Base-by-base conservation (phyloP, 2,329 filamentous ascomycete genomes). In the Aspergillus hiratsukae region DNA sequence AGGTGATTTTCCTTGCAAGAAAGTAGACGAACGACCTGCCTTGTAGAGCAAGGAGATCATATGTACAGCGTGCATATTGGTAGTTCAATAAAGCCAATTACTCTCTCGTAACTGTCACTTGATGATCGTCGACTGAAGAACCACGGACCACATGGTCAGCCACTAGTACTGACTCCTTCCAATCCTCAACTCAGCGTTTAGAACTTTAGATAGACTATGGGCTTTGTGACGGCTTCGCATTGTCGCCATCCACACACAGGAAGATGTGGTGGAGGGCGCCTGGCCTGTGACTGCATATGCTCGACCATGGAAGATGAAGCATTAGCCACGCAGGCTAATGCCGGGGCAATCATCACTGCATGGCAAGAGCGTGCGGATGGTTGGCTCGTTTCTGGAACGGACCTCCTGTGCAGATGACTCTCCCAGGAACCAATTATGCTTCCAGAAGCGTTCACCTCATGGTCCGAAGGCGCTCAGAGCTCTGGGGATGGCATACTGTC, bases 311-410 rank as follows among this genome's bases (percentile, higher is more conserved):
- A 52, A 49, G 31, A 51, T 57, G 57, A 60, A 63, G 60, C 60
- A 60, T 31, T 35, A 40, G 49, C 46, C 51, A 49, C 58, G 53
- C 54, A 60, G 53, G 46, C 56, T 58, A 56, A 63, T 61, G 61
- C 55, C 52, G 56, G 57, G 61, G 59, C 56, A 64, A 64, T 63
- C 61, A 60, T 57, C 43, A 46, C 43, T 62, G 59, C 61, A 63
- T 63, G 58, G 54, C 46, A 53, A 55, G 54, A 48, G 55, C 53
- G 41, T 41, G 53, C 40, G 37, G 48, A 54, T 58, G 55, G 55
- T 60, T 62, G 60, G 59, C 50, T 48, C 19, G 28, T 31, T 37
- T 48, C 46, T 54, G 55, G n/a, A 51, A 45, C 56, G 40, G 56
- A 27, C 53, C 28, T 46, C 52, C 40, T 52, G 61, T 59, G 58